Percentiles rank a stretch among this genome's conserved stretches.
phyloP scores from a whole-genome alignment of 2,329 filamentous ascomycete species.

The Calcarisporium arbuscula region DNA sequence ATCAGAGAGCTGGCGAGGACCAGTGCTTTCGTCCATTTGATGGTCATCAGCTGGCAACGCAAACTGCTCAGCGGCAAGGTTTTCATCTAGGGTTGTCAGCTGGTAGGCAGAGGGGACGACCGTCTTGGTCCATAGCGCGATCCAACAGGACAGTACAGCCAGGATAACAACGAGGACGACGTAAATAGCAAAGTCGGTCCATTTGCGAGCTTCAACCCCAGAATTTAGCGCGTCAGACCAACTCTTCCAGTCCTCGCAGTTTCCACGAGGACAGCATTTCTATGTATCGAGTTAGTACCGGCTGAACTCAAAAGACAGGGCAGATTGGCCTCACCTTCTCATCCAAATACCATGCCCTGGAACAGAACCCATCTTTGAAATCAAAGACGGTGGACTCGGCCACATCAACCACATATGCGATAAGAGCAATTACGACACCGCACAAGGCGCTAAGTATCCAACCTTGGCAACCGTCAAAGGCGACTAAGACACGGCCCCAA shows the following conservation, averaged over 20 bases:
- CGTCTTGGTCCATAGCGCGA: conserved; percentile 89
- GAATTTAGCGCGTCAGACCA: conserved; percentile 47
- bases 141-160: conserved; percentile 63
- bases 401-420: conserved; percentile 86
- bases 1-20: conserved; percentile 33
- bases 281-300: conserved; percentile 17
- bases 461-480: conserved; percentile 83
- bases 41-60: conserved; percentile 32
- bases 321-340: conserved; percentile 46
- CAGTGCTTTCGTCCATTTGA: conserved; percentile 37
- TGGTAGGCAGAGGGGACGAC: conserved; percentile 85
- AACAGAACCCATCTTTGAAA: conserved; percentile 84
- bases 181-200: conserved; percentile 75
- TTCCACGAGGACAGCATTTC: conserved; percentile 50
- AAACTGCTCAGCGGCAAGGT: conserved; percentile 63
- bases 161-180: conserved; percentile 65
- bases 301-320: background rate
- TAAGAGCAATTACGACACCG: conserved; percentile 73
- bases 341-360: conserved; percentile 62
- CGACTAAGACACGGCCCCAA: conserved; percentile 67
- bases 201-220: conserved; percentile 40
- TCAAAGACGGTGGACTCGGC: conserved; percentile 83
- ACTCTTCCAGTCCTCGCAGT: conserved; percentile 49
- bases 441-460: conserved; percentile 92
- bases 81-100: conserved; percentile 85